These are phyloP conservation scores for Fusarium piperis DNA, from an alignment of 2,329 filamentous ascomycete genomes.

Conservation along the genomic window DNA sequence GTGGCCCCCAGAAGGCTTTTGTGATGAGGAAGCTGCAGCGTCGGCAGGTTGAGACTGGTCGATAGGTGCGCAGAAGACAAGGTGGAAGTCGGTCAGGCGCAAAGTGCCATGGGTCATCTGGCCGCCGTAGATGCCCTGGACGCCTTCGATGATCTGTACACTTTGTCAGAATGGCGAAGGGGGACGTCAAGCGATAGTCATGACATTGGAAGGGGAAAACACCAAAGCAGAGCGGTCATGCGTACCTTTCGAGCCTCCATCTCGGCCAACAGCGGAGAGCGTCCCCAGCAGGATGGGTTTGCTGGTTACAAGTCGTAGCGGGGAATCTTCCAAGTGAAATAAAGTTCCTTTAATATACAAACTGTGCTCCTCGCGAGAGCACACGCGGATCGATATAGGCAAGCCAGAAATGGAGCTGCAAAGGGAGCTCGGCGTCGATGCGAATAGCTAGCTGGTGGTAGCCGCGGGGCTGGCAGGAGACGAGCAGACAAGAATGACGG, in stretches of 20 bases:
- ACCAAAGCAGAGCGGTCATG: conserved; percentile 2
- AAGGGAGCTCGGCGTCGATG: not conserved
- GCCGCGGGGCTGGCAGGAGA: conserved; percentile 24
- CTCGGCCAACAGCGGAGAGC: conserved; percentile 11
- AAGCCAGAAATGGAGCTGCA: not conserved
- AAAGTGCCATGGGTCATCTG: conserved; percentile 66
- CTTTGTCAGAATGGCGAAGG: conserved; percentile 27
- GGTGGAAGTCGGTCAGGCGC: conserved; percentile 71
- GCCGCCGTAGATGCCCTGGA: conserved; percentile 69
- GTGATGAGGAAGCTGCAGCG: conserved; percentile 17
- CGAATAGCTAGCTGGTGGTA: conserved; percentile 7
- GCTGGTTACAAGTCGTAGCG: not conserved
- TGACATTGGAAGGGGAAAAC: not conserved
- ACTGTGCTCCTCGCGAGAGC: not conserved
- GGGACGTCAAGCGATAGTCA: not conserved
- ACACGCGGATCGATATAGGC: not conserved
- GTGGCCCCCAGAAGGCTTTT: conserved; percentile 35
- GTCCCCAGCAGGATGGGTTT: conserved; percentile 2
- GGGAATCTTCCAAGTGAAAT: not conserved
- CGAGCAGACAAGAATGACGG: conserved; percentile 24
- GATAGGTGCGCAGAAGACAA: conserved; percentile 60
- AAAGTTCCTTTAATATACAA: not conserved
- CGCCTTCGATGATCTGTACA: conserved; percentile 62
- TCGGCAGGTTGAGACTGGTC: conserved; percentile 45
- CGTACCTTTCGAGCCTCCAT: conserved; percentile 57